Base-by-base conservation (phyloP, 768 basidiomycete species). In the Hypholoma sublateritium region DNA sequence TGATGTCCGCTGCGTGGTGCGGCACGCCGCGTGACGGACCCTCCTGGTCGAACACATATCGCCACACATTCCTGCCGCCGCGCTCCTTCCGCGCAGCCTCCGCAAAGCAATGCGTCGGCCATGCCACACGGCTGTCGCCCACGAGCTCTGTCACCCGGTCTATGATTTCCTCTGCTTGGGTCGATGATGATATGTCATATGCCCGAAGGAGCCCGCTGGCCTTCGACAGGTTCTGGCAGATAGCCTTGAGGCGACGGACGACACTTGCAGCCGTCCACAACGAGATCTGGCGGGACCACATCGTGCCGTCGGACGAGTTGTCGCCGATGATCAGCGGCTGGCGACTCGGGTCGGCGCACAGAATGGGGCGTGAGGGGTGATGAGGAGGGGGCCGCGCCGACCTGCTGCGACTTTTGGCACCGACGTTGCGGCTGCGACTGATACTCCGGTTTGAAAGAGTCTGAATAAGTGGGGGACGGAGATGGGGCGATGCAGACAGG, bases 21-120 rank as follows among this genome's bases (percentile, higher is more conserved):
- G 88, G 83, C 17, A 82, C 68, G 13, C 83, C 83, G 46, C 83
- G 77, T 21, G 79, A 74, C 8, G 89, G 87, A 1, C 86, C 82
- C 63, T 89, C 90, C 72, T 92, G 90, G 70, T 92, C 90, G 66
- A 92, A 92, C 16, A 89, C 83, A 62, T 89, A 92, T 56, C 90
- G 79, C 85, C 85, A 92, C 5, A 90, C 88, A n/a, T 80, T 80
- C 39, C 74, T 74, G 1, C 84, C 87, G 13, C 79, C 77, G 2
- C 81, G 74, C 47, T 78, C 81, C 16, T 69, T 73, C 53, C 77
- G 77, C 1, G 82, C 78, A 52, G 77, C 77, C 50, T 79, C 72
- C 3, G 79, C 81, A 35, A 87, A 72, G 59, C 85, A 82, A 22
- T 92, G 85, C 1, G 85, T 87, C 9, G 88, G 88, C 88, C 88